Percentiles rank a stretch among this genome's conserved stretches.
Evolutionary conservation across 345 rosid genomes (phyloP).

Genomic region (Citrus glauca): DNA sequence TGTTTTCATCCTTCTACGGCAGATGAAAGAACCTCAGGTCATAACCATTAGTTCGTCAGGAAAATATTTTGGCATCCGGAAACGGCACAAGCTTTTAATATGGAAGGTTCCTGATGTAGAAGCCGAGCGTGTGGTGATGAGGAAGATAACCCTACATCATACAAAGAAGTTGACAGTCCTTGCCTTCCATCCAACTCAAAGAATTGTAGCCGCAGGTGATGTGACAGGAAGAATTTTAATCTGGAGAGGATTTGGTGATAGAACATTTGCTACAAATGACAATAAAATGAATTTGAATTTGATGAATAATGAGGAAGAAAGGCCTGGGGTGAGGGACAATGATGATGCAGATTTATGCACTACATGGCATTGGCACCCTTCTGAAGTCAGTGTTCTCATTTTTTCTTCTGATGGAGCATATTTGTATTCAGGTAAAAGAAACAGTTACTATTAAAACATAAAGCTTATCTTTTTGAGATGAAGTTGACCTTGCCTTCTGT

Average conservation of each 20-base stretch:
- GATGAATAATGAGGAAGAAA: slow-evolving; percentile 49
- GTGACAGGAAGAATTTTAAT: slow-evolving; percentile 83
- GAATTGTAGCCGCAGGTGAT: slow-evolving; percentile 87
- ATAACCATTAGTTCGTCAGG: slow-evolving; percentile 64
- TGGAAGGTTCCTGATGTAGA: slow-evolving; percentile 72
- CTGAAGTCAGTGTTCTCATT: slow-evolving; percentile 58
- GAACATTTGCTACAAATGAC: slow-evolving; percentile 33
- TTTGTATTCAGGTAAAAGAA: slow-evolving; percentile 66
- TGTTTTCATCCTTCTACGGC: slow-evolving; percentile 12
- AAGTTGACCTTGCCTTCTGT: not conserved
- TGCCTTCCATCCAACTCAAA: slow-evolving; percentile 84
- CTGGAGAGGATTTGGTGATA: slow-evolving; percentile 85
- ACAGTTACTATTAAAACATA: not conserved
- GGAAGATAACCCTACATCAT: slow-evolving; percentile 74
- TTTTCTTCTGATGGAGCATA: slow-evolving; percentile 96
- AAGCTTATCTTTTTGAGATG: not conserved
- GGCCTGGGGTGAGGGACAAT: slow-evolving; percentile 79
- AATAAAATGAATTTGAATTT: slow-evolving; percentile 20
- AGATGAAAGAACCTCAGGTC: slow-evolving; percentile 59
- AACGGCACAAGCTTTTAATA: slow-evolving; percentile 52
- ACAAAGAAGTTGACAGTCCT: slow-evolving; percentile 59
- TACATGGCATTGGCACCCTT: slow-evolving; percentile 92
- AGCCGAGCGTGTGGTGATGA: slow-evolving; percentile 34
- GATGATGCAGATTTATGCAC: slow-evolving; percentile 97
- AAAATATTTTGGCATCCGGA: slow-evolving; percentile 53